A percentile compares a stretch with the other conserved stretches of the same genome.
These are phyloP conservation scores for Umbelopsis vinacea DNA, from an alignment of 192 early-diverging fungal genomes.

Conservation along the genomic window DNA sequence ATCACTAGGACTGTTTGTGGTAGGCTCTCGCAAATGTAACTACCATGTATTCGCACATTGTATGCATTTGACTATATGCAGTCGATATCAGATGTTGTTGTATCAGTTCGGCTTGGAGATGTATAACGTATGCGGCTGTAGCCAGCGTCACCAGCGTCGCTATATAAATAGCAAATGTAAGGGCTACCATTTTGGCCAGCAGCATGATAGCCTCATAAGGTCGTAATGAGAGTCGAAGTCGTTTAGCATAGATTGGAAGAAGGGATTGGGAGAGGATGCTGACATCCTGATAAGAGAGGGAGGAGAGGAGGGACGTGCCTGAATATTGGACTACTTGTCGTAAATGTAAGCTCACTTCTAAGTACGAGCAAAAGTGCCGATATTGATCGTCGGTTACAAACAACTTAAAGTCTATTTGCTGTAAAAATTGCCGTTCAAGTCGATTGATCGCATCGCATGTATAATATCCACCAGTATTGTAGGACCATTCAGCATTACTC, in stretches of 20 bases:
- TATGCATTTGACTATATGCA: slow-evolving; percentile 11
- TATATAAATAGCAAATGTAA: slow-evolving; percentile 25
- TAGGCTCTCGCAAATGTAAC: not conserved
- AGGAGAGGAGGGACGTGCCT: not conserved
- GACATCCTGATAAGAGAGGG: slow-evolving; percentile 51
- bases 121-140: slow-evolving; percentile 18
- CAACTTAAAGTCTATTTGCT: slow-evolving; percentile 43
- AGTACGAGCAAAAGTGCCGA: slow-evolving; percentile 46
- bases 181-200: slow-evolving; percentile 19
- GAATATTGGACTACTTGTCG: slow-evolving; percentile 39
- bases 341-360: slow-evolving; percentile 48
- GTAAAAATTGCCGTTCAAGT: slow-evolving; percentile 49
- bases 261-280: slow-evolving; percentile 47
- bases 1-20: not conserved
- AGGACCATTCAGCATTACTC: slow-evolving; percentile 54
- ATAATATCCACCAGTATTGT: slow-evolving; percentile 43
- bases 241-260: slow-evolving; percentile 37
- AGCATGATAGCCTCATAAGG: slow-evolving; percentile 36
- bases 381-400: slow-evolving; percentile 50
- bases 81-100: slow-evolving; percentile 4
- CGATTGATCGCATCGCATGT: slow-evolving; percentile 39
- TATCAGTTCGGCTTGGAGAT: slow-evolving; percentile 21
- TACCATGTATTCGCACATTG: slow-evolving; percentile 7
- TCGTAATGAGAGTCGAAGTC: slow-evolving; percentile 42
- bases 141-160: slow-evolving; percentile 26